These are phyloP conservation scores for Fonsecaea pedrosoi DNA, from an alignment of 2,329 filamentous ascomycete genomes.

Conservation along the genomic window DNA sequence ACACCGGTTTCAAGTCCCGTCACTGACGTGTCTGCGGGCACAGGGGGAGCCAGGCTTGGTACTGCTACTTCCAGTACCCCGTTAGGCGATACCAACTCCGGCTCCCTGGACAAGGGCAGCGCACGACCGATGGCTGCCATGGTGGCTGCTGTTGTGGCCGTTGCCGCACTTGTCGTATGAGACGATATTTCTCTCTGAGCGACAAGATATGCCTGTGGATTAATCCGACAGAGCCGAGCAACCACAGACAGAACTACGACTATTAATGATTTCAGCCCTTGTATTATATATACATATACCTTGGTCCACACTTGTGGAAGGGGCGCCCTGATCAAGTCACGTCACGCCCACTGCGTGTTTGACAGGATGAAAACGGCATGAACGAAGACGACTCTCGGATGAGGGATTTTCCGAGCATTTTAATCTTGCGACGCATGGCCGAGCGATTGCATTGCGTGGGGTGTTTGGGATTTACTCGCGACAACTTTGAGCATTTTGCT, in stretches of 20 bases:
- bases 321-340: not conserved
- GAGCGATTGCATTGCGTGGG: not conserved
- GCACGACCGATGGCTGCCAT: conserved; percentile 9
- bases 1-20: conserved; percentile 44
- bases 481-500: not conserved
- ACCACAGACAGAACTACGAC: not conserved
- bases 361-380: not conserved
- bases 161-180: conserved; percentile 11
- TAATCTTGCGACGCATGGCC: not conserved
- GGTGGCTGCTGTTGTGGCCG: conserved; percentile 19
- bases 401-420: not conserved
- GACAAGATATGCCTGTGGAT: not conserved
- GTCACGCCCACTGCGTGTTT: not conserved
- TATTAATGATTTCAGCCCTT: not conserved
- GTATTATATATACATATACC: not conserved
- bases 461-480: not conserved
- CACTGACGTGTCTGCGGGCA: conserved; percentile 32
- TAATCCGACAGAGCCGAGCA: not conserved
- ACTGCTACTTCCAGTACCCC: conserved; percentile 25
- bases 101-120: conserved; percentile 16
- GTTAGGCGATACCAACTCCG: conserved; percentile 16
- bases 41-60: conserved; percentile 30
- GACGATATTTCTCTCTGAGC: not conserved
- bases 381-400: not conserved
- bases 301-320: conserved; percentile 1